Evolutionary conservation across 768 basidiomycete genomes (phyloP), one percentile per base, ranked within the genome.

Genomic region (Boletus edulis): DNA sequence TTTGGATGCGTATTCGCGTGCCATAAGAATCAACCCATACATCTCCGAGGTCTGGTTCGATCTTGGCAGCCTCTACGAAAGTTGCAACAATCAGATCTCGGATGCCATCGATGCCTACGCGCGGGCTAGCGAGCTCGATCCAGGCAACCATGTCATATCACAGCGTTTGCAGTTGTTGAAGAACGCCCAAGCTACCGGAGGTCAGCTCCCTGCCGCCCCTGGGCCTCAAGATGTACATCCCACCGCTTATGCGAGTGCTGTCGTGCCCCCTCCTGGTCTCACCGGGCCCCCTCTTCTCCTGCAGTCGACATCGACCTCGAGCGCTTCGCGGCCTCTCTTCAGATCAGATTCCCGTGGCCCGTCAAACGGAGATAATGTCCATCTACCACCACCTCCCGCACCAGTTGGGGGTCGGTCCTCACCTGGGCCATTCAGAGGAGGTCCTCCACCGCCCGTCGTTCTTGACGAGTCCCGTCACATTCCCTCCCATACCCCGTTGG

Each of bases 61-160:
- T 74, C 84, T 99, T 38, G 97, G 97, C 40, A 91, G 87, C 58
- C 79, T 99, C 0, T 99, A 99, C 69, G 97, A 99, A 73, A 91
- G 89, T 61, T 99, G 96, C 79, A 98, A 98, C 76, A 98, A 98
- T 67, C 97, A 99, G 72, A 93, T 98, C 67, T 89, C 89, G 37
- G 97, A 99, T 70, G 97, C 97, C 31, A 98, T 98, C 67, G 96
- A 99, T 62, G 97, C 97, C 2, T 99, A 99, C 66, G 91, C 92
- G 12, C 84, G 96, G 35, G 97, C 96, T 1, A 86, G 87, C 54
- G 95, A 98, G 70, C 85, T 98, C 44, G 97, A 98, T 68, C 93
- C 95, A 0, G 73, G 71, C 54, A 98, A 98, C 66, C 73, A 76
- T 41, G 82, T 87, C 29, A 95, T 98, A 70, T 84, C 88, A 29